Evolutionary conservation across 495 filamentous ascomycete species (phyloP).

Genomic region (Pyrenopolyporus hunteri): DNA sequence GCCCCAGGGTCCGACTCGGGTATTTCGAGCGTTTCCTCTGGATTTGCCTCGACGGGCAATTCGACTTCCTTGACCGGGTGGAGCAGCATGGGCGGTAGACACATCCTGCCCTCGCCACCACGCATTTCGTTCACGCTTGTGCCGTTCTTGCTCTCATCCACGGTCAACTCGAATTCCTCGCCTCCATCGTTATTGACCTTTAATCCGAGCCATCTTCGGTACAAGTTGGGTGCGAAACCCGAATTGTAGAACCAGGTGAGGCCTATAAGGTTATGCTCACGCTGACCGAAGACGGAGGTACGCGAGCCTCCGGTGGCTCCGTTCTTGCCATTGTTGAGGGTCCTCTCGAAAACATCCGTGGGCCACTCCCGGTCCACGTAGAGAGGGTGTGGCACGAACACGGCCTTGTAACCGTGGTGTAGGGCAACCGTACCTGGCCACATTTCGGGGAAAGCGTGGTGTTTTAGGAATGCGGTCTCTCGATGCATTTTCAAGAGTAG

Average conservation of each 20-base stretch:
- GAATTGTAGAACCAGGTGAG: conserved; percentile 96
- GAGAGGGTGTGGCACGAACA: conserved; percentile 89
- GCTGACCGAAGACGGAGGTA: conserved; percentile 78
- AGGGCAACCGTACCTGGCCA: conserved; percentile 85
- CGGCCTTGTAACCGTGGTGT: conserved; percentile 94
- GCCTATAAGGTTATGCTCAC: conserved; percentile 88
- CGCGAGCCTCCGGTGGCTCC: conserved; percentile 75
- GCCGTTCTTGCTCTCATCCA: conserved; percentile 57
- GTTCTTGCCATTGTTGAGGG: conserved; percentile 85
- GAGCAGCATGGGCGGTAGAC: conserved; percentile 86
- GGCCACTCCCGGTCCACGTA: conserved; percentile 94
- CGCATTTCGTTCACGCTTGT: conserved; percentile 54
- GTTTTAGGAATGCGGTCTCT: conserved; percentile 79
- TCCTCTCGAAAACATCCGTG: conserved; percentile 72
- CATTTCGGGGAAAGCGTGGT: conserved; percentile 96
- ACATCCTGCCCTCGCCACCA: conserved; percentile 83
- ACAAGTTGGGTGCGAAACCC: conserved; percentile 81
- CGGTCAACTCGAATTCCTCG: conserved; percentile 75
- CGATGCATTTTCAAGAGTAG: conserved; percentile 88
- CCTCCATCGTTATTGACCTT: conserved; percentile 86
- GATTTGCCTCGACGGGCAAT: conserved; percentile 67
- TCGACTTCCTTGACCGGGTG: conserved; percentile 92
- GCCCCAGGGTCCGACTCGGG: conserved; percentile 48
- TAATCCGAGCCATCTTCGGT: conserved; percentile 84
- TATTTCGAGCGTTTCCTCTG: conserved; percentile 39